Conservation (phyloP, 1,284 basidiomycete genomes). For the Neonothopanus nambi region DNA sequence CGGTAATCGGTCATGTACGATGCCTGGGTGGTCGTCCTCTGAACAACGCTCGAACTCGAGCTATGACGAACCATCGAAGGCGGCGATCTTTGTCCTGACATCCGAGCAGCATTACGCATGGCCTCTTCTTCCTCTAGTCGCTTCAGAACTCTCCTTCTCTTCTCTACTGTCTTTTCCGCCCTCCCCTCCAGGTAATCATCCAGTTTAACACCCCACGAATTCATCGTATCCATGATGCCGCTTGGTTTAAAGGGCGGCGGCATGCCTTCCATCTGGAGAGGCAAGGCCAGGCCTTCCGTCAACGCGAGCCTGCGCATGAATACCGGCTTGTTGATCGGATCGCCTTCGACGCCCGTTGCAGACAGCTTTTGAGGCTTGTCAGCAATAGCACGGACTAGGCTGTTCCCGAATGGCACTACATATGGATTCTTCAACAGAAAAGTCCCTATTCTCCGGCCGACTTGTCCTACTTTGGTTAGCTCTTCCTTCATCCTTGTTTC, state of each 20-base stretch:
- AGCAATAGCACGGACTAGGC: constrained; percentile 14
- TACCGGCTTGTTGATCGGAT: constrained; percentile 6
- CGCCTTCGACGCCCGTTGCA: constrained; percentile 4
- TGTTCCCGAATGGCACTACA: constrained; percentile 3
- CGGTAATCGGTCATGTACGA: too few species aligned
- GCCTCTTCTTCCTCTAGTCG: constrained; percentile 13
- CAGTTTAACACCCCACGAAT: constrained; percentile 22
- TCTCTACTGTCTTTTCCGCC: constrained; percentile 8
- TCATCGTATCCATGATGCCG: constrained; percentile 24
- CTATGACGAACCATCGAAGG: too few species aligned
- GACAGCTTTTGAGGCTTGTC: constrained; percentile 15
- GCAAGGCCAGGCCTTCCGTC: constrained; percentile 20
- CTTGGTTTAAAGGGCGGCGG: constrained; percentile 22
- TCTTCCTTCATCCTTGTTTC: background rate
- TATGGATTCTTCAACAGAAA: constrained; percentile 16
- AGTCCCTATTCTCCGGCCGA: constrained; percentile 20
- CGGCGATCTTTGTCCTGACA: too few species aligned
- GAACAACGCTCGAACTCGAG: too few species aligned
- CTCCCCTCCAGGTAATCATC: constrained; percentile 18
- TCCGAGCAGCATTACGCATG: background rate
- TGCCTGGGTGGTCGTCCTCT: too few species aligned
- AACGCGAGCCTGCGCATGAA: constrained; percentile 21
- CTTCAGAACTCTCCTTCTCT: constrained; percentile 18
- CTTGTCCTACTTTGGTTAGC: constrained; percentile 12
- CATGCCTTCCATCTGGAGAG: constrained; percentile 18